These are phyloP conservation scores for Thermoascus crustaceus DNA, from an alignment of 2,329 filamentous ascomycete species.

Conservation along the genomic window DNA sequence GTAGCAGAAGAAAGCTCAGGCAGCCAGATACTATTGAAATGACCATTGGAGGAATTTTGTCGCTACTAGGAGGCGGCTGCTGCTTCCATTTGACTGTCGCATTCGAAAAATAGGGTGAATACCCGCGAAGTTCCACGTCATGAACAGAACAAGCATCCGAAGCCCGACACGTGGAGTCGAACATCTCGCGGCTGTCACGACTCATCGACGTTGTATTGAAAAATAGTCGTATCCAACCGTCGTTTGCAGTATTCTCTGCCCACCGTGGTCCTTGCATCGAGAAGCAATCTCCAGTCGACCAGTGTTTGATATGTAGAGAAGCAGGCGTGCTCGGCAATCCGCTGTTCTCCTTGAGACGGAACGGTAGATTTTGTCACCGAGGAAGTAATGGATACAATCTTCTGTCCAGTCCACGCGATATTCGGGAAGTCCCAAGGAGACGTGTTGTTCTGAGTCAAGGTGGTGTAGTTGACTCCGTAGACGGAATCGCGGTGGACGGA, in stretches of 20 bases:
- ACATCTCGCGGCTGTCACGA: slow-evolving; percentile 15
- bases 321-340: slow-evolving; percentile 35
- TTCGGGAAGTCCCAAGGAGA: slow-evolving; percentile 40
- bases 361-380: slow-evolving; percentile 30
- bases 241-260: slow-evolving; percentile 31
- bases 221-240: slow-evolving; percentile 42
- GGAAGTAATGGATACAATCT: slow-evolving; percentile 36
- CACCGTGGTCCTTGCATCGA: slow-evolving; percentile 40
- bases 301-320: slow-evolving; percentile 40
- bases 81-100: slow-evolving; percentile 25
- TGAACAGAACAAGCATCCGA: slow-evolving; percentile 28
- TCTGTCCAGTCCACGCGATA: slow-evolving; percentile 42
- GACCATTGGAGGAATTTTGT: not conserved
- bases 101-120: slow-evolving; percentile 17
- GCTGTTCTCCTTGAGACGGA: slow-evolving; percentile 24
- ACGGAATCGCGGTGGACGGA: slow-evolving; percentile 23
- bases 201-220: slow-evolving; percentile 42
- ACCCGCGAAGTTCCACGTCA: slow-evolving; percentile 26
- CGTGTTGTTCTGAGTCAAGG: slow-evolving; percentile 18
- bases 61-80: slow-evolving; percentile 10
- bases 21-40: not conserved
- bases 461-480: slow-evolving; percentile 38
- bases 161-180: slow-evolving; percentile 21
- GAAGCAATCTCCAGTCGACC: slow-evolving; percentile 39
- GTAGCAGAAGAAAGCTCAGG: not conserved